Evolutionary conservation across 2,329 filamentous ascomycete genomes (phyloP), one percentile per base, ranked within the genome.

Genomic region (Dactylonectria estremocensis): DNA sequence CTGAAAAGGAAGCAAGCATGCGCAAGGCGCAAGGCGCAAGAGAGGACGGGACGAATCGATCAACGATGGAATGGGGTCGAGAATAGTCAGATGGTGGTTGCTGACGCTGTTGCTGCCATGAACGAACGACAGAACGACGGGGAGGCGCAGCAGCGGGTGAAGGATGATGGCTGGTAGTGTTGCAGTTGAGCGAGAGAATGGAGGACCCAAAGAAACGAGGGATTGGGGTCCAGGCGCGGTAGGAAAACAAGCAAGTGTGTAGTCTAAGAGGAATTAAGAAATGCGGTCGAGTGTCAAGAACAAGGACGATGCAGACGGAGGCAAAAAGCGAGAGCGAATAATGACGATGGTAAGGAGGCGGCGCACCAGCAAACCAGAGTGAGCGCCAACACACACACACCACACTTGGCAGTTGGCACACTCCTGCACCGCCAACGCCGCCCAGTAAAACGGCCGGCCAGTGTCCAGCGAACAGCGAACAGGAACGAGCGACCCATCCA

Each of bases 281-380:
- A 57, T 18, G 40, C 35, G 37, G 35, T 54, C 13, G 40, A 16
- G 59, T 37, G 54, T 46, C 46, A 45, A 63, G 58, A 63, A 52
- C 55, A 67, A 54, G 54, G 59, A 58, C 61, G 62, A 55, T 22
- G 43, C 50, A 43, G 16, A 28, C 24, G 24, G 40, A 52, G 43
- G 64, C 35, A 13, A 50, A 24, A 31, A 24, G 52, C 28, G 49
- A 18, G 58, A 63, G 56, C 49, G 66, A 74, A 67, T 73, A 69
- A 76, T 70, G 74, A 75, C 73, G 72, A 76, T 76, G 70, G 61
- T 68, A 68, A 71, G 72, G 67, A 67, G 73, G 64, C 40, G 46
- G 24, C 24, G 24, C 4, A 28, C 46, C 63, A 60, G 52, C 45
- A 28, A 54, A 35, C 59, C 59, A 57, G 45, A 45, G 52, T 35